Evolutionary conservation across 225 moss, liverwort and hornwort genomes (phyloP).

Genomic region (Polytrichum formosum): DNA sequence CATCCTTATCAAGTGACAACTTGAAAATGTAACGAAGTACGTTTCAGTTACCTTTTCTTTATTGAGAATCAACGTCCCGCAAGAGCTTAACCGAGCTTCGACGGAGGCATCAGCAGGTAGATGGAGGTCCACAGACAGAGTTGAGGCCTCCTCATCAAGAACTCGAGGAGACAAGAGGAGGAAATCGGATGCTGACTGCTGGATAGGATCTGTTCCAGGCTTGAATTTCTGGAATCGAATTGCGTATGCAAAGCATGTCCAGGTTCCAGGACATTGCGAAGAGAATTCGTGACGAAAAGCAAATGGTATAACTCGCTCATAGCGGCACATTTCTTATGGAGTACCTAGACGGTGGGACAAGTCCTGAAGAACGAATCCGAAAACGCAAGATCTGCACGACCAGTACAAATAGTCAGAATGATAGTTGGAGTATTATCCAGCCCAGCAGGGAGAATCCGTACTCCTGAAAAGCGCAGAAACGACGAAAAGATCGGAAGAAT

Average conservation of each 20-base stretch:
- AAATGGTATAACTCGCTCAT: constrained; percentile 32
- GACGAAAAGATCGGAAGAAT: too few species aligned
- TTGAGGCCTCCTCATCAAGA: constrained; percentile 32
- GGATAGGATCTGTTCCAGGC: constrained; percentile 27
- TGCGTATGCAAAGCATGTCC: constrained; percentile 30
- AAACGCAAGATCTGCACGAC: too few species aligned
- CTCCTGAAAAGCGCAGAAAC: too few species aligned
- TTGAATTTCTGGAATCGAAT: constrained; percentile 29
- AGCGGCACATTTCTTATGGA: constrained; percentile 11
- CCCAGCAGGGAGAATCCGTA: too few species aligned
- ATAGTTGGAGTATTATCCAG: too few species aligned
- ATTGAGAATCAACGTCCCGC: constrained; percentile 23
- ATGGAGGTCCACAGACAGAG: constrained; percentile 31
- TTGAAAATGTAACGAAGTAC: too few species aligned
- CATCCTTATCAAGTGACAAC: too few species aligned
- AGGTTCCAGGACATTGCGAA: constrained; percentile 10
- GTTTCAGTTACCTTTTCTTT: constrained; percentile 13
- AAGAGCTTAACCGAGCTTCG: constrained; percentile 24
- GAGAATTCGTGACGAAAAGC: constrained; percentile 21
- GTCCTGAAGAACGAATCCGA: too few species aligned
- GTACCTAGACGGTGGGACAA: background rate
- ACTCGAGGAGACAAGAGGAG: constrained; percentile 30
- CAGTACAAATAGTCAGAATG: too few species aligned
- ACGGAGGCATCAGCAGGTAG: constrained; percentile 29
- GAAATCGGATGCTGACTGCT: constrained; percentile 35